phyloP scores from a whole-genome alignment of 148 eudicot species.

The Camellia sinensis region DNA sequence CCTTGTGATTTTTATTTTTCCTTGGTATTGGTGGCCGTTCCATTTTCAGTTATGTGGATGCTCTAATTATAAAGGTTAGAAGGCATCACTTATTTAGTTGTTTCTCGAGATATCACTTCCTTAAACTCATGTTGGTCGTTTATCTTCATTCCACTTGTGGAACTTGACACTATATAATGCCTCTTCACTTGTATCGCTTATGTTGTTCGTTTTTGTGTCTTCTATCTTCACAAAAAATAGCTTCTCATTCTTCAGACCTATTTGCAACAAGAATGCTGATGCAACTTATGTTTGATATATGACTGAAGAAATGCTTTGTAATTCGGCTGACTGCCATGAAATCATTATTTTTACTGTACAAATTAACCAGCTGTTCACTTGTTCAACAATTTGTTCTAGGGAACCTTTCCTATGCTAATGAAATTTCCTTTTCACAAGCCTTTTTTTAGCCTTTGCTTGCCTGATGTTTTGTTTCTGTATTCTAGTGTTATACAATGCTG shows the following conservation, averaged over 20 bases:
- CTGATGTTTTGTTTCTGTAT: too few relatives aligned
- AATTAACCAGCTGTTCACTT: too few relatives aligned
- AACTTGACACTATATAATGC: not conserved
- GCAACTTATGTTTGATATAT: not conserved
- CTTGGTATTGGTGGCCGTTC: not conserved
- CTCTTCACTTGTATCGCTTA: not conserved
- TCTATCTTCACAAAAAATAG: not conserved
- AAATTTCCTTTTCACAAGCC: too few relatives aligned
- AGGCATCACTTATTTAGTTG: not conserved
- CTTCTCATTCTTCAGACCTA: not conserved
- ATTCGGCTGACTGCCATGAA: not conserved
- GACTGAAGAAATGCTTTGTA: not conserved
- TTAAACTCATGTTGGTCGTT: too few relatives aligned
- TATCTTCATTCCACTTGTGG: too few relatives aligned
- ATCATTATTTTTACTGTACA: too few relatives aligned
- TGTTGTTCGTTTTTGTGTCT: not conserved
- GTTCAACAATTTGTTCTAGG: too few relatives aligned
- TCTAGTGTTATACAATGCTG: too few relatives aligned
- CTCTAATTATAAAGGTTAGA: slow-evolving; percentile 15
- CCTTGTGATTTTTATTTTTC: not conserved
- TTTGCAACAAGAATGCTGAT: not conserved
- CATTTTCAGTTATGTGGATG: not conserved
- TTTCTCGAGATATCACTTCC: not conserved
- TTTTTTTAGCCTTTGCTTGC: too few relatives aligned
- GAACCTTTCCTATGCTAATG: too few relatives aligned